Evolutionary conservation across 1,139 yeast species (phyloP), one percentile per base, ranked within the genome.

Genomic region (Geotrichum fermentans): DNA sequence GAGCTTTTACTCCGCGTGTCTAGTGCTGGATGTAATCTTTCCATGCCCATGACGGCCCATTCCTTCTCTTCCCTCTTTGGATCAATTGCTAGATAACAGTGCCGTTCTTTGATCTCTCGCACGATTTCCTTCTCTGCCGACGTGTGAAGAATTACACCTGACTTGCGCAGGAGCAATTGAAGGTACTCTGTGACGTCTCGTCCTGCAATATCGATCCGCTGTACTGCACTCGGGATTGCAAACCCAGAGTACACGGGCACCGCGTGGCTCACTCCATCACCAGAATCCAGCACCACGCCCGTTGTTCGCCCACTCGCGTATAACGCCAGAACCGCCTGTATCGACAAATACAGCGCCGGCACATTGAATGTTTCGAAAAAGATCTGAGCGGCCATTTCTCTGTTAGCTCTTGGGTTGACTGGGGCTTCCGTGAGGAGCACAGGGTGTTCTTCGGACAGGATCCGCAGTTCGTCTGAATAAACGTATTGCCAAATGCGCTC

Each of bases 221-320:
- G 78, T 16, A 87, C 79, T 1, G 94, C 81, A 2, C 82, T 74
- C 0, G 90, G 82, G 24, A 90, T 65, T 6, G 92, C 74, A 65
- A 87, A 89, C 4, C 97, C 97, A 53, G 88, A 92, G 65, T 78
- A 90, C 0, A 92, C 88, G 0, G 97, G 96, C 0, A 88, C 95
- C 7, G 87, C 75, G 62, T 86, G 92, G 40, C 85, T 78, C 21
- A 88, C 95, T 2, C 97, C 97, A 63, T 90, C 97, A 3, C 97
- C 97, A 35, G 85, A 78, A 63, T 90, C 97, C 13, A 90, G 65
- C 10, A 88, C 95, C 36, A 87, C 78, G 0, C 97, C 97, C 0
- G 96, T 89, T 2, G 97, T 90, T 57, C 89, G 71, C 0, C 97
- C 97, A 2, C 87, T 78, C 0, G 97, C 90, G 68, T 90, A 90